phyloP scores from a whole-genome alignment of 164 flowering plant genomes.

The Aristolochia fimbriata region DNA sequence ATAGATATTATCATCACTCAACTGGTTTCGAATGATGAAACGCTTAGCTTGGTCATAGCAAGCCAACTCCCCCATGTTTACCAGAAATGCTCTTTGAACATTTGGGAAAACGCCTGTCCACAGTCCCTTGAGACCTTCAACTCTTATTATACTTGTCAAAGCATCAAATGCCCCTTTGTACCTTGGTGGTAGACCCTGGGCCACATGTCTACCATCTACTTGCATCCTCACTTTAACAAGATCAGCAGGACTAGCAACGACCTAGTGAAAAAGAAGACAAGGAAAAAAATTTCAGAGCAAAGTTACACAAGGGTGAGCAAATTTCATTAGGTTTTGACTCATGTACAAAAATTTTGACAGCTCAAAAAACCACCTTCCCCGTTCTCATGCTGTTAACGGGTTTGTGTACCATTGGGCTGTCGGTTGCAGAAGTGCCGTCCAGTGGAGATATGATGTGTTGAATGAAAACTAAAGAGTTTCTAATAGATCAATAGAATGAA shows the following conservation, averaged over 20 bases:
- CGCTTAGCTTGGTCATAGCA: conserved; percentile 89
- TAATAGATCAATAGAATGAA: no score
- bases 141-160: conserved; percentile 35
- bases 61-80: conserved; percentile 92
- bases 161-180: conserved; percentile 65
- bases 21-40: conserved; percentile 36
- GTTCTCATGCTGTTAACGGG: no score
- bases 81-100: conserved; percentile 74
- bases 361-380: no score
- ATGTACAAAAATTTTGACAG: no score
- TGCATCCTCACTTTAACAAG: conserved; percentile 93
- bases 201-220: conserved; percentile 55
- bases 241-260: conserved; percentile 93
- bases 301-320: no score
- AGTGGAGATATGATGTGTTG: no score
- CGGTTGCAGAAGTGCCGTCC: no score
- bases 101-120: conserved; percentile 95
- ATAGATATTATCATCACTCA: conserved; percentile 56
- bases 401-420: no score
- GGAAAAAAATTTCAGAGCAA: no score
- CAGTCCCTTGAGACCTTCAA: conserved; percentile 66
- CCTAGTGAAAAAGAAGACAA: conserved; percentile 17
- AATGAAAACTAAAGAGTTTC: no score
- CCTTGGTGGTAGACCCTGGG: conserved; percentile 58
- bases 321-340: no score